Evolutionary conservation across 345 rosid species (phyloP).

Genomic region (Balakata baccata): DNA sequence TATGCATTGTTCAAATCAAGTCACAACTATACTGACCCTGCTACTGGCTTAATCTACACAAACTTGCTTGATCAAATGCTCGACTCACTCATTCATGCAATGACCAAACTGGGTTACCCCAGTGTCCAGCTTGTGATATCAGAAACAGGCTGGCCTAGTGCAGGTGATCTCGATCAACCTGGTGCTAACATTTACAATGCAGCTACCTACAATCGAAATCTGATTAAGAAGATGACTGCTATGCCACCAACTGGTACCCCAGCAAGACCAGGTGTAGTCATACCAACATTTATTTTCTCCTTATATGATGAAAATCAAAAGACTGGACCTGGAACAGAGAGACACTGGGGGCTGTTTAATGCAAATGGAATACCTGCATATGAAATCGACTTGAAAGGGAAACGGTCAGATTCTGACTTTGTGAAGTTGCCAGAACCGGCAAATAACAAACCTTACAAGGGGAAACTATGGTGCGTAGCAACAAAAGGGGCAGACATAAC

Average conservation of each 20-base stretch:
- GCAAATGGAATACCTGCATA: conserved; percentile 46
- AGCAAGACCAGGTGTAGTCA: conserved; percentile 50
- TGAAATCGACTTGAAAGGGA: conserved; percentile 57
- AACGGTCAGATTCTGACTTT: conserved; percentile 22
- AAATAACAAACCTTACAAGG: conserved; percentile 50
- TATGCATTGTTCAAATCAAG: conserved; percentile 49
- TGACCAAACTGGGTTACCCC: conserved; percentile 55
- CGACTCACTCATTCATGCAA: conserved; percentile 57
- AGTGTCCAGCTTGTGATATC: conserved; percentile 50
- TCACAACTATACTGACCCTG: conserved; percentile 49
- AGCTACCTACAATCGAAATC: conserved; percentile 69
- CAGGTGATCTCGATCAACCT: conserved; percentile 60
- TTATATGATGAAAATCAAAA: conserved; percentile 66
- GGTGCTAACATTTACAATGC: conserved; percentile 73
- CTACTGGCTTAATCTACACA: conserved; percentile 47
- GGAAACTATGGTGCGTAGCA: conserved; percentile 66
- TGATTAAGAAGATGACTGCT: conserved; percentile 46
- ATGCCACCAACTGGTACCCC: conserved; percentile 63
- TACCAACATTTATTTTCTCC: conserved; percentile 65
- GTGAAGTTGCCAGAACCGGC: conserved; percentile 41
- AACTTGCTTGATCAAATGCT: conserved; percentile 84
- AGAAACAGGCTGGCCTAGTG: conserved; percentile 85
- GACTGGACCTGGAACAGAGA: conserved; percentile 66
- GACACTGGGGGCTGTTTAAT: conserved; percentile 68
- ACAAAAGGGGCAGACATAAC: conserved; percentile 35